Percentiles rank a stretch among this genome's conserved stretches.
These are phyloP conservation scores for Cladosporium cucumerinum DNA, from an alignment of 2,329 filamentous ascomycete genomes.

Conservation along the genomic window DNA sequence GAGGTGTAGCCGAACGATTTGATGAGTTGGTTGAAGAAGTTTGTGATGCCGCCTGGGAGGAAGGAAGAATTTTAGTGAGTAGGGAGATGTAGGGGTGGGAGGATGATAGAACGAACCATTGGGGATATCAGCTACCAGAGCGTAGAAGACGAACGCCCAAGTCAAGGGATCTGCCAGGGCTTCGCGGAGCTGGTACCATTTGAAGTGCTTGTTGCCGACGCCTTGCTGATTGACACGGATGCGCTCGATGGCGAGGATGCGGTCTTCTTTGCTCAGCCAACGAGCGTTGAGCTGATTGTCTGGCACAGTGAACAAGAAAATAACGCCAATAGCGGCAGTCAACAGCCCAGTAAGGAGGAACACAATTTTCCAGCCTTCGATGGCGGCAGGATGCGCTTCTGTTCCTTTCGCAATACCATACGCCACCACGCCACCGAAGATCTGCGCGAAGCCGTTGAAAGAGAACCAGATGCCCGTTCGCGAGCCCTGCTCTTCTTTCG, in stretches of 20 bases:
- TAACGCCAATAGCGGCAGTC: conserved; percentile 40
- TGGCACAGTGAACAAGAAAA: conserved; percentile 49
- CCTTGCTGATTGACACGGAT: conserved; percentile 73
- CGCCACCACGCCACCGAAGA: conserved; percentile 60
- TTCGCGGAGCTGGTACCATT: conserved; percentile 58
- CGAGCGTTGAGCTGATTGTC: conserved; percentile 60
- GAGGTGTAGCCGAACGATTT: conserved; percentile 62
- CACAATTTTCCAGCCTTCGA: conserved; percentile 59
- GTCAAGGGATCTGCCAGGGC: conserved; percentile 56
- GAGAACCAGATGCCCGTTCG: conserved; percentile 66
- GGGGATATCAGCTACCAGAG: conserved; percentile 55
- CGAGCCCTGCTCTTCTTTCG: conserved; percentile 63
- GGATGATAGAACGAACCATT: conserved; percentile 42
- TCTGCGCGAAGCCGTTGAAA: conserved; percentile 63
- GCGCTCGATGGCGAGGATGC: conserved; percentile 65
- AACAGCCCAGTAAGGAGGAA: conserved; percentile 47
- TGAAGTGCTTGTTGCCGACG: conserved; percentile 53
- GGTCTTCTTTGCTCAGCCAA: conserved; percentile 64
- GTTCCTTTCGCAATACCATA: conserved; percentile 61
- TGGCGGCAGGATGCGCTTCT: conserved; percentile 51
- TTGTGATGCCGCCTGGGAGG: conserved; percentile 49
- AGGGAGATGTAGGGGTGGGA: no score
- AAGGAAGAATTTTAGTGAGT: background rate
- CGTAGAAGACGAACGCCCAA: conserved; percentile 59
- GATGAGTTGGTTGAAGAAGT: conserved; percentile 62